Percentiles rank a stretch among this genome's conserved stretches.
phyloP scores from a whole-genome alignment of 179 eudicot species.

The Actinidia chinensis region DNA sequence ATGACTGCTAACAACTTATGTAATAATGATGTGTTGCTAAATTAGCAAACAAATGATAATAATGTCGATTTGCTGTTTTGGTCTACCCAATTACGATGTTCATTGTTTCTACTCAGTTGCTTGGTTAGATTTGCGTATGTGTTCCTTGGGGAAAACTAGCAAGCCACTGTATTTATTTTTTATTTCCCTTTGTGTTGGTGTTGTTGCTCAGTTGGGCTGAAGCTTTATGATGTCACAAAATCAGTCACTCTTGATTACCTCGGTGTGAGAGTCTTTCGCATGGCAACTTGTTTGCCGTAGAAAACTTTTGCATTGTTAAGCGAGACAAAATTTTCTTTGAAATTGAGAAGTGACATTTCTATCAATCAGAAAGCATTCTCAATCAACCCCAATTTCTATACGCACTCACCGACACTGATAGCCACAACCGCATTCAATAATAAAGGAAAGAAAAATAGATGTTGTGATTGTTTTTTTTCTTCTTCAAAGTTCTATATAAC shows the following conservation, averaged over 20 bases:
- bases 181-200: neutral
- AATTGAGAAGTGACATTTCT: neutral
- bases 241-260: neutral
- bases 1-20: neutral
- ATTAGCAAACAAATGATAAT: neutral
- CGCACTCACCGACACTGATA: neutral
- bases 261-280: neutral
- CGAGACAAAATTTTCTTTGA: neutral
- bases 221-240: neutral
- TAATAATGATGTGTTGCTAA: neutral
- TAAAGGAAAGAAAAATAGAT: neutral
- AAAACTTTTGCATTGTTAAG: too few species aligned
- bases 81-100: neutral
- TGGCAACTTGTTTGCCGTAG: neutral
- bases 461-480: neutral
- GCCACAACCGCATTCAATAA: neutral
- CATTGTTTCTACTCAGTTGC: neutral
- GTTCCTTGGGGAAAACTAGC: neutral
- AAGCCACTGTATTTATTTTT: neutral
- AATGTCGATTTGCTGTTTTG: neutral
- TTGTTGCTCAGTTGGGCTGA: neutral
- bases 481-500: neutral
- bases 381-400: neutral
- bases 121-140: neutral
- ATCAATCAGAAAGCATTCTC: neutral